A percentile compares a stretch with the other conserved stretches of the same genome.
phyloP scores from a whole-genome alignment of 2,329 filamentous ascomycete genomes.

The Dactylonectria estremocensis region DNA sequence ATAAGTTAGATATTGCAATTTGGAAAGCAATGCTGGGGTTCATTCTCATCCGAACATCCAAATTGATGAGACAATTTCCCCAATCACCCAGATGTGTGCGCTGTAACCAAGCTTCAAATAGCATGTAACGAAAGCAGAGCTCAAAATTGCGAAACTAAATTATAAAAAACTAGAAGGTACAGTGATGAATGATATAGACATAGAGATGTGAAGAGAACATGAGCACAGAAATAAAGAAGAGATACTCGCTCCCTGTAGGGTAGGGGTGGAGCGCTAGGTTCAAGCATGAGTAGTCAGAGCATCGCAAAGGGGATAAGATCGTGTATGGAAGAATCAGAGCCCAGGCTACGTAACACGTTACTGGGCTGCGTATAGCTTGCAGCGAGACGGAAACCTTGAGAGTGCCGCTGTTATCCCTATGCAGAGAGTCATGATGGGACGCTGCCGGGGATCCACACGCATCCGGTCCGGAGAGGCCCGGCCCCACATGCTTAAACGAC shows the following conservation, averaged over 20 bases:
- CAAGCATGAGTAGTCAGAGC: not conserved
- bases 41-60: too few relatives aligned
- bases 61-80: too few relatives aligned
- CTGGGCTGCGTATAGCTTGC: not conserved
- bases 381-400: not conserved
- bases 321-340: not conserved
- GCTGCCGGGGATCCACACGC: conserved; percentile 31
- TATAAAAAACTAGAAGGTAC: too few relatives aligned
- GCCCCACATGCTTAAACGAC: conserved; percentile 37
- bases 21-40: too few relatives aligned
- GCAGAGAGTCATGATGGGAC: conserved; percentile 10
- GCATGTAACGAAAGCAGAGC: too few relatives aligned
- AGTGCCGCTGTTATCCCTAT: not conserved
- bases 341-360: not conserved
- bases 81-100: too few relatives aligned
- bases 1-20: too few relatives aligned
- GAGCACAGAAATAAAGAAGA: too few relatives aligned
- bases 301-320: not conserved
- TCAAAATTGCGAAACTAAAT: too few relatives aligned
- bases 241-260: not conserved
- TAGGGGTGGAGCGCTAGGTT: not conserved
- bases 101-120: too few relatives aligned
- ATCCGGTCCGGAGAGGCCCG: conserved; percentile 39
- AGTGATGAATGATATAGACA: too few relatives aligned
- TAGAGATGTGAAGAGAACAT: too few relatives aligned